Percentiles rank a stretch among this genome's conserved stretches.
Evolutionary conservation across 2,329 filamentous ascomycete genomes (phyloP).

Genomic region (Ceratocystis cacaofunesta): DNA sequence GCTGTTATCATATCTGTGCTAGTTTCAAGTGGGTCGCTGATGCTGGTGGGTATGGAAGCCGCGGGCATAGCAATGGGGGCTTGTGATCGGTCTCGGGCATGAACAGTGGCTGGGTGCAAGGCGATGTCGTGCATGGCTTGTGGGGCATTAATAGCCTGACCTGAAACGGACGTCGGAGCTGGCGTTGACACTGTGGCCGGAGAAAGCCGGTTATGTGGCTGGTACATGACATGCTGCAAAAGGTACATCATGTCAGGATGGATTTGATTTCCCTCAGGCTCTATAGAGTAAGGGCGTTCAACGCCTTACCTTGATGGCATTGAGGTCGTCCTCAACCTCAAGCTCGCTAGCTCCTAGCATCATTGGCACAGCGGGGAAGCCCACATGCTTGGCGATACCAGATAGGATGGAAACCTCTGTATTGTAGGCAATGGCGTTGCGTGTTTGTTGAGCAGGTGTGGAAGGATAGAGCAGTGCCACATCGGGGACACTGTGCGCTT

Average conservation of each 20-base stretch:
- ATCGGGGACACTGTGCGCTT: conserved; percentile 64
- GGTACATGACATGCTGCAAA: conserved; percentile 13
- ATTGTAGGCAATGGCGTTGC: conserved; percentile 83
- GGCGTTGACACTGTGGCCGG: conserved; percentile 1
- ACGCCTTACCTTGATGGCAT: conserved; percentile 60
- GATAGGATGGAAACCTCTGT: conserved; percentile 84
- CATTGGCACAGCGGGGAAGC: conserved; percentile 87
- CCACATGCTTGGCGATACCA: conserved; percentile 85
- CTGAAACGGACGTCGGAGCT: background rate
- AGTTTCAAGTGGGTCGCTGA: background rate
- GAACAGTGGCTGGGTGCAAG: background rate
- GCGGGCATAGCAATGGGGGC: background rate
- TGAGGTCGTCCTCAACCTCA: conserved; percentile 75
- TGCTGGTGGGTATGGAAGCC: background rate
- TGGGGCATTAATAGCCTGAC: background rate
- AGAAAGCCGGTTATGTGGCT: conserved; percentile 5
- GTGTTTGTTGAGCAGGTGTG: conserved; percentile 59
- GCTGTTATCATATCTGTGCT: background rate
- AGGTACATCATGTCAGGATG: conserved; percentile 11
- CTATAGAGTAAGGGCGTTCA: conserved; percentile 7
- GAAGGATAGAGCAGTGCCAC: conserved; percentile 71
- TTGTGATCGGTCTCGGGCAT: conserved; percentile 4
- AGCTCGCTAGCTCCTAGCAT: conserved; percentile 55
- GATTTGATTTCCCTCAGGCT: conserved; percentile 4
- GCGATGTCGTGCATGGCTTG: background rate